Evolutionary conservation across 2,329 filamentous ascomycete genomes (phyloP), one percentile per base, ranked within the genome.

Genomic region (Trichoderma citrinoviride): DNA sequence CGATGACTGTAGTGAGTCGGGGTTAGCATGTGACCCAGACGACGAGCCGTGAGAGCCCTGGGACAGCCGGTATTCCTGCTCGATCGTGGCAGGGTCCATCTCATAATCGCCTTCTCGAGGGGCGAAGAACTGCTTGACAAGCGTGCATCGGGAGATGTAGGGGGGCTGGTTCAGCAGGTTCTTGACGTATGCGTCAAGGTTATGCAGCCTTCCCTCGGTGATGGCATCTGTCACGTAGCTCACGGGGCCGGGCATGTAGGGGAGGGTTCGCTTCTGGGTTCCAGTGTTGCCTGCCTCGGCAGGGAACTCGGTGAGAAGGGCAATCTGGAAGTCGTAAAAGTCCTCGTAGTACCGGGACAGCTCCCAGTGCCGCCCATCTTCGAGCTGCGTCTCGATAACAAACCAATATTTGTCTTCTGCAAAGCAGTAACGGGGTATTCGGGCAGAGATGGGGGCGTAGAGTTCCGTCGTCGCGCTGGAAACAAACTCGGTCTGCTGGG

Each of bases 301-400:
- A 23, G 95, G 94, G 73, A 97, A 98, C 69, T 89, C 92, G 50
- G 93, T 94, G 55, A 99, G 86, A 8, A 99, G 87, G 37, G 93
- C 92, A 73, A 98, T 98, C 76, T 99, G 95, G 76, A 98, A 94
- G 77, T 98, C 95, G 79, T 98, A 99, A 75, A 99, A 99, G 79
- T 98, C 95, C 76, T 98, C 93, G 74, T 99, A 99, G 74, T 96
- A 95, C 68, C 95, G 88, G 44, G 92, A 94, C 56, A 99, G 81
- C 75, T 97, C 93, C 93, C 93, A 98, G 73, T 91, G 89, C 53
- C 91, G 86, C 54, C 93, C 93, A 74, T 98, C 93, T 73, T 97
- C 92, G 77, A 98, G 86, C 71, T 89, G 85, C 25, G 91, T 92
- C 76, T 97, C 93, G 66, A 99, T 94, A 62, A 97, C 91, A 73